Conservation (phyloP, 2,329 filamentous ascomycete species). For the Verticillium klebahnii region DNA sequence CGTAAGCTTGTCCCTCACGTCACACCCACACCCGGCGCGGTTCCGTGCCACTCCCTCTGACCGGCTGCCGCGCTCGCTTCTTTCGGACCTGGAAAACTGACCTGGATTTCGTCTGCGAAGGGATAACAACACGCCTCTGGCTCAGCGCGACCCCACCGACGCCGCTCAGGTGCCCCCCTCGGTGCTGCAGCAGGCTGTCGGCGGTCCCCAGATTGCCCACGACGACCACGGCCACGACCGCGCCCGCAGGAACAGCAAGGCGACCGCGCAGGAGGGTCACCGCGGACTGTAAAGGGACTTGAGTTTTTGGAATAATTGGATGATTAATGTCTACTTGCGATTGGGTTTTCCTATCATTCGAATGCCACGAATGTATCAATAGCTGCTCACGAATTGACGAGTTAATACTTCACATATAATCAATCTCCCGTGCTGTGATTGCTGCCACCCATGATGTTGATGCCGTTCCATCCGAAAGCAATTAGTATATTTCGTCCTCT, state of each 20-base stretch:
- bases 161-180: slow-evolving; percentile 55
- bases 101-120: slow-evolving; percentile 3
- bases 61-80: neutral
- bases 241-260: slow-evolving; percentile 38
- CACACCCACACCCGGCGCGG: neutral
- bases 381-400: slow-evolving; percentile 1
- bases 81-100: slow-evolving; percentile 6
- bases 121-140: slow-evolving; percentile 8
- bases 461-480: no score
- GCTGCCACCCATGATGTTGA: no score
- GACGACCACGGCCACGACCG: slow-evolving; percentile 37
- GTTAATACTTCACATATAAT: neutral
- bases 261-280: slow-evolving; percentile 43
- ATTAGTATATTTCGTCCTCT: accelerated
- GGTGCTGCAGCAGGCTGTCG: slow-evolving; percentile 41
- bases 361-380: slow-evolving; percentile 3
- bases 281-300: slow-evolving; percentile 34
- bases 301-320: neutral
- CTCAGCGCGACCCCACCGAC: slow-evolving; percentile 44
- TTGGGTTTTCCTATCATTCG: neutral
- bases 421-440: no score
- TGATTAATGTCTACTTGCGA: neutral
- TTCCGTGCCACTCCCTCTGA: neutral
- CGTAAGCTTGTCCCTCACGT: slow-evolving; percentile 23
- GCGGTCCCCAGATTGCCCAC: slow-evolving; percentile 40